Evolutionary conservation across 2,329 filamentous ascomycete genomes (phyloP).

Genomic region (Scedosporium minutisporum): DNA sequence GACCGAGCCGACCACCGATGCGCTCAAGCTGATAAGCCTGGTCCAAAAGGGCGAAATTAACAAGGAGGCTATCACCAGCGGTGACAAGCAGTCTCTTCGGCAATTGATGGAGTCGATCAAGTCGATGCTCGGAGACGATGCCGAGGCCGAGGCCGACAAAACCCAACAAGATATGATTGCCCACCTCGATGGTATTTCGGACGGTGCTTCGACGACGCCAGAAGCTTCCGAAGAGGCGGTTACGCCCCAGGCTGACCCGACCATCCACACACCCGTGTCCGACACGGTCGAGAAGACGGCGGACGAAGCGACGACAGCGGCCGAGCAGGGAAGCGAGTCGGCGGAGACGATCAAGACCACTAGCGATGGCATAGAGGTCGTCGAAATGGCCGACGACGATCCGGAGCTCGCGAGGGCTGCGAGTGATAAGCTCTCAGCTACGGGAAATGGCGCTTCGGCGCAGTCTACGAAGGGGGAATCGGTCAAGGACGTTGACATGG

Average conservation of each 20-base stretch:
- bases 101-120: slow-evolving; percentile 3
- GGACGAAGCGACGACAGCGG: neutral
- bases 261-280: neutral
- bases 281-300: neutral
- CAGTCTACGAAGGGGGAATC: neutral
- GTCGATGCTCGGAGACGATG: neutral
- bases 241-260: neutral
- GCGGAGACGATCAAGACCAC: neutral
- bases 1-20: neutral
- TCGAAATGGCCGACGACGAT: neutral
- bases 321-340: neutral
- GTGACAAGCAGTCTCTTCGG: slow-evolving; percentile 4
- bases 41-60: neutral
- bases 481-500: neutral
- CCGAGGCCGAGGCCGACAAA: neutral
- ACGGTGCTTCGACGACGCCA: slow-evolving; percentile 4
- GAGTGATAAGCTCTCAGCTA: neutral
- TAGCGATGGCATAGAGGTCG: neutral
- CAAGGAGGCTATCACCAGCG: neutral
- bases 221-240: slow-evolving; percentile 4
- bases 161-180: neutral
- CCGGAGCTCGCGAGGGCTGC: neutral
- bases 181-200: slow-evolving; percentile 1
- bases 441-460: neutral
- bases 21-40: neutral